These are phyloP conservation scores for Avena insularis DNA, from an alignment of 176 grass and related monocot species.

Conservation along the genomic window DNA sequence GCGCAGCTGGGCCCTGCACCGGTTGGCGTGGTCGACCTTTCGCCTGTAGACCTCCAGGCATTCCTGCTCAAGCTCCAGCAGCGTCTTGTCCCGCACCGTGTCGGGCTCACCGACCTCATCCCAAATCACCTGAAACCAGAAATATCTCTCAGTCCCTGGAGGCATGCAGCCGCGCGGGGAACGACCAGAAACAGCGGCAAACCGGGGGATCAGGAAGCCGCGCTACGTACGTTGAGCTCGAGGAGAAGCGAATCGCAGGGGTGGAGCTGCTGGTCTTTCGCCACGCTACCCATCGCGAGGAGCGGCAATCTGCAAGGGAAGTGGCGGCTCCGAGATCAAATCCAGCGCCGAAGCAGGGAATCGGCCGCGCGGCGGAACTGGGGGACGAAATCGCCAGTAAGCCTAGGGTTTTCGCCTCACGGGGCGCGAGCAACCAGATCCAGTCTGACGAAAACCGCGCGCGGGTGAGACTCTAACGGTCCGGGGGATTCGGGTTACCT, in stretches of 20 bases:
- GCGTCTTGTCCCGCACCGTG: slow-evolving; percentile 61
- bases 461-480: not conserved
- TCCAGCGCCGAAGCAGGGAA: not conserved
- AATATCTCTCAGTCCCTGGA: not conserved
- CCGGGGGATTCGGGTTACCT: slow-evolving; percentile 22
- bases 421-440: slow-evolving; percentile 4
- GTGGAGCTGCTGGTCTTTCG: slow-evolving; percentile 63
- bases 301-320: slow-evolving; percentile 34
- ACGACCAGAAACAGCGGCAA: not conserved
- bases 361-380: not conserved
- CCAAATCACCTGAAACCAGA: slow-evolving; percentile 72
- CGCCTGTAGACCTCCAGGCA: slow-evolving; percentile 73
- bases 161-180: not conserved
- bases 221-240: slow-evolving; percentile 67
- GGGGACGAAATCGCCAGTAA: not conserved
- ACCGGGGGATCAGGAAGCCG: not conserved
- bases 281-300: slow-evolving; percentile 52
- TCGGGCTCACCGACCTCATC: slow-evolving; percentile 83
- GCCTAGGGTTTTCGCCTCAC: slow-evolving; percentile 36
- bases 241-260: slow-evolving; percentile 73
- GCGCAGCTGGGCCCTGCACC: slow-evolving; percentile 63
- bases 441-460: slow-evolving; percentile 34
- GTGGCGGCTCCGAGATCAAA: slow-evolving; percentile 37
- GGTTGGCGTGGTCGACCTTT: slow-evolving; percentile 77
- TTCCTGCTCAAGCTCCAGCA: slow-evolving; percentile 75